These are phyloP conservation scores for Tylopilus cervinicoccineus DNA, from an alignment of 768 basidiomycete species.

Conservation along the genomic window DNA sequence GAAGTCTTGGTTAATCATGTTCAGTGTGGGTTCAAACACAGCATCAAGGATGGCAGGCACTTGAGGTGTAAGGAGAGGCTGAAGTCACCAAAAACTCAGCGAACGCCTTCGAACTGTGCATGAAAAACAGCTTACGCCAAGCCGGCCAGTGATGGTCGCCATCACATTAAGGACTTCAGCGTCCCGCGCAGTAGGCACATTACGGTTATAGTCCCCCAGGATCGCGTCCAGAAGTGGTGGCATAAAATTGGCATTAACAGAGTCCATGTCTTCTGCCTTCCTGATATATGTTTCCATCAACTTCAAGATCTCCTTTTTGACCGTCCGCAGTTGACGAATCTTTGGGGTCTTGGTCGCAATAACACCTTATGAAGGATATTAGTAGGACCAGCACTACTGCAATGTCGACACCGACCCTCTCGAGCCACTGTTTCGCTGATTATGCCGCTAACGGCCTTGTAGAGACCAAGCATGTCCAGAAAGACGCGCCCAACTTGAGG, in stretches of 20 bases:
- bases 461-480: slow-evolving; percentile 96
- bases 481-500: slow-evolving; percentile 97
- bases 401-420: slow-evolving; percentile 52
- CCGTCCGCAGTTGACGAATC: slow-evolving; percentile 88
- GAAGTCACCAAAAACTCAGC: slow-evolving; percentile 11
- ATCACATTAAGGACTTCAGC: slow-evolving; percentile 97
- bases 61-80: slow-evolving; percentile 89
- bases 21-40: slow-evolving; percentile 93
- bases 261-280: slow-evolving; percentile 94
- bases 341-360: slow-evolving; percentile 97
- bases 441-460: slow-evolving; percentile 95
- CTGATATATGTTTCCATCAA: slow-evolving; percentile 97
- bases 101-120: neutral
- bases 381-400: neutral
- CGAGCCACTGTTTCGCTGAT: slow-evolving; percentile 90
- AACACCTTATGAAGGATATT: slow-evolving; percentile 47
- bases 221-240: slow-evolving; percentile 95
- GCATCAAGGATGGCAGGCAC: slow-evolving; percentile 94
- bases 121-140: slow-evolving; percentile 62
- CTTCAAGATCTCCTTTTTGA: slow-evolving; percentile 98
- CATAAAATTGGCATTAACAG: slow-evolving; percentile 88
- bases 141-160: slow-evolving; percentile 85
- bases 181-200: slow-evolving; percentile 89
- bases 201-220: slow-evolving; percentile 94
- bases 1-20: slow-evolving; percentile 99